These are phyloP conservation scores for Gaeumannomyces tritici DNA, from an alignment of 2,329 filamentous ascomycete genomes.

Conservation along the genomic window DNA sequence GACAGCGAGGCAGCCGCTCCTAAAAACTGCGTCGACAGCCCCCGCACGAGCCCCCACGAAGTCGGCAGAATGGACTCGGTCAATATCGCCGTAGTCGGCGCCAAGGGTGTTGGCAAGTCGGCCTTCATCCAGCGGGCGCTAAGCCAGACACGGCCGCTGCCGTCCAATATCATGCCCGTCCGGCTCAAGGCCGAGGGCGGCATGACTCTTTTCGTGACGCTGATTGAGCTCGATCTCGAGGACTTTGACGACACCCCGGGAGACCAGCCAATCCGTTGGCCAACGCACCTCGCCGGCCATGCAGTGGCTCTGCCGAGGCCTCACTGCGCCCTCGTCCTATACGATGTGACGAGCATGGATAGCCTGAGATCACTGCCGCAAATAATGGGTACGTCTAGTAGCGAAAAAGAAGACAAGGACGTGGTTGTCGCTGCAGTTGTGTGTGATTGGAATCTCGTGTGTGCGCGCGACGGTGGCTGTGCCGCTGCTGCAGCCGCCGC, in stretches of 20 bases:
- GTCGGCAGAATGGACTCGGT: slow-evolving; percentile 41
- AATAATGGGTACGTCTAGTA: slow-evolving; percentile 59
- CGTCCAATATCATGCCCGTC: slow-evolving; percentile 43
- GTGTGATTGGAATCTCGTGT: not conserved
- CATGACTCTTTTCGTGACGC: slow-evolving; percentile 45
- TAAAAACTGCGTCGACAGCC: not conserved
- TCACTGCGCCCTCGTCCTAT: slow-evolving; percentile 77
- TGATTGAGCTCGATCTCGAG: slow-evolving; percentile 58
- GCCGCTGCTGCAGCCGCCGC: too few relatives aligned
- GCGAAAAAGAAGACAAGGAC: not conserved
- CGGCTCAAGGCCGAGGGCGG: slow-evolving; percentile 47
- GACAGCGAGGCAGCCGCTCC: not conserved
- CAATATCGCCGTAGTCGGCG: slow-evolving; percentile 58
- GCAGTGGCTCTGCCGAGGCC: slow-evolving; percentile 54
- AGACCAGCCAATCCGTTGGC: slow-evolving; percentile 51
- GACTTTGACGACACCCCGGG: slow-evolving; percentile 51
- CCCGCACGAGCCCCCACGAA: not conserved
- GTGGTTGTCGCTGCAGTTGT: not conserved
- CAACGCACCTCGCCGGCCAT: slow-evolving; percentile 58
- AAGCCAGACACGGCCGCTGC: slow-evolving; percentile 42
- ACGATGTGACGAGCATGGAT: slow-evolving; percentile 73
- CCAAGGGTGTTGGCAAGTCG: slow-evolving; percentile 58
- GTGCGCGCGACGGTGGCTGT: too few relatives aligned
- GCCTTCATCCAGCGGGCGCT: slow-evolving; percentile 57
- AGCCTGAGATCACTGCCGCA: slow-evolving; percentile 67